Conservation (phyloP, 305 asterid species). For the Rubia peregrina region DNA sequence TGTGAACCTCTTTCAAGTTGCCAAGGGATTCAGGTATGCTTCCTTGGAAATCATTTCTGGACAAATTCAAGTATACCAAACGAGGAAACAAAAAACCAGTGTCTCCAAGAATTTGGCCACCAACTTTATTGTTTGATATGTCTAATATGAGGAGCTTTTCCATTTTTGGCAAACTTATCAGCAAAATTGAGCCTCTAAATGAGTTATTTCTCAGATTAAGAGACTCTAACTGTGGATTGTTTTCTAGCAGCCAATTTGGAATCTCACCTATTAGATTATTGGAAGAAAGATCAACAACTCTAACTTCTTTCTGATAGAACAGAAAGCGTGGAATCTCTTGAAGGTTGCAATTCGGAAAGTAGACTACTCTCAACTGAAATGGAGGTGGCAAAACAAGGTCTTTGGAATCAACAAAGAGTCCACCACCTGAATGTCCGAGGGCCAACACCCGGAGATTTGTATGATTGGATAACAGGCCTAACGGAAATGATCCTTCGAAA, state of each 20-base stretch:
- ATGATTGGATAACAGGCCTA: slow-evolving; percentile 14
- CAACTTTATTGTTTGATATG: slow-evolving; percentile 7
- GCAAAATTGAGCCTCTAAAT: neutral
- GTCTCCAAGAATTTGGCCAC: slow-evolving; percentile 9
- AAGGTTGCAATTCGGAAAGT: neutral
- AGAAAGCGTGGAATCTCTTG: slow-evolving; percentile 12
- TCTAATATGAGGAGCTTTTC: neutral
- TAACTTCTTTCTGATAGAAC: slow-evolving; percentile 13
- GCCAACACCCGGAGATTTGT: slow-evolving; percentile 9
- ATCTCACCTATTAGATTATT: slow-evolving; percentile 11
- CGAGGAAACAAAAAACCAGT: slow-evolving; percentile 10
- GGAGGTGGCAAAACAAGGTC: slow-evolving; percentile 18
- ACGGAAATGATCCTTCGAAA: slow-evolving; percentile 17
- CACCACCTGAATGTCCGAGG: neutral
- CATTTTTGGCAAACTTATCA: neutral
- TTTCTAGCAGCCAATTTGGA: slow-evolving; percentile 19
- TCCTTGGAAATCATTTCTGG: slow-evolving; percentile 12
- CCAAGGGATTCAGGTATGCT: slow-evolving; percentile 8
- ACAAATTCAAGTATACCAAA: slow-evolving; percentile 7
- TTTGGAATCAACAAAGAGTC: slow-evolving; percentile 18
- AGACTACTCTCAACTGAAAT: slow-evolving; percentile 24
- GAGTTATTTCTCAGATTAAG: slow-evolving; percentile 5
- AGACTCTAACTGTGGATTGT: slow-evolving; percentile 10
- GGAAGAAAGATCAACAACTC: slow-evolving; percentile 6
- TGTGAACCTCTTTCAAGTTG: neutral